These are phyloP conservation scores for Grosmannia serpens DNA, from an alignment of 2,329 filamentous ascomycete species.

Conservation along the genomic window DNA sequence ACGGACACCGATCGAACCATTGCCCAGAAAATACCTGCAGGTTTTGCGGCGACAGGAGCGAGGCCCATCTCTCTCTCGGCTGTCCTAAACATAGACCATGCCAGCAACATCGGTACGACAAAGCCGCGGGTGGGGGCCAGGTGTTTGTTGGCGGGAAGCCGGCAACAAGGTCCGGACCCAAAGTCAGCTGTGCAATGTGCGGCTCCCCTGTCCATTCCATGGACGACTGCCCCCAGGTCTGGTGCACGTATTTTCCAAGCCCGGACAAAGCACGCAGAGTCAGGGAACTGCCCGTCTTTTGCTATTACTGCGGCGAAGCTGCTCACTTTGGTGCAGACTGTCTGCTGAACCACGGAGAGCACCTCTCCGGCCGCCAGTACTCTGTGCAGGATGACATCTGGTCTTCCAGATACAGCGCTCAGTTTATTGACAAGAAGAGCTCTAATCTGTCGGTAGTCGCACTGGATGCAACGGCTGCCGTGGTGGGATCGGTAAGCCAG, in stretches of 20 bases:
- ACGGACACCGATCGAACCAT: conserved; percentile 30
- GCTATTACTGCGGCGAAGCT: conserved; percentile 42
- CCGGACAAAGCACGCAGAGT: conserved; percentile 19
- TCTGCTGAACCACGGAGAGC: conserved; percentile 16
- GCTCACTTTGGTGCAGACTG: conserved; percentile 50
- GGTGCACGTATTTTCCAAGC: conserved; percentile 41
- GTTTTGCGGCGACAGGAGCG: conserved; percentile 29
- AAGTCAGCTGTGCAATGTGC: not conserved
- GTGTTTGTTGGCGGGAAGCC: not conserved
- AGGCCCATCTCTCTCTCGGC: conserved; percentile 33
- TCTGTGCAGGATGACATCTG: conserved; percentile 32
- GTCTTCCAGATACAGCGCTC: conserved; percentile 13
- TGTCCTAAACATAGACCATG: conserved; percentile 28
- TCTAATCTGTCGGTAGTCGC: not conserved
- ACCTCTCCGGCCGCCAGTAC: conserved; percentile 8
- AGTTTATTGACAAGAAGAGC: not conserved
- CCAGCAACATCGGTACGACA: not conserved
- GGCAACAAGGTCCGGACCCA: not conserved
- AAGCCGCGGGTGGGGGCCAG: not conserved
- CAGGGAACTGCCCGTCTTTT: conserved; percentile 34
- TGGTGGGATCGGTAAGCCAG: not conserved
- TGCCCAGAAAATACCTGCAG: conserved; percentile 38
- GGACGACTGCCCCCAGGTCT: conserved; percentile 29
- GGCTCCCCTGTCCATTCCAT: not conserved
- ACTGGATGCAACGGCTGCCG: no score